Percentiles rank a stretch among this genome's conserved stretches.
Evolutionary conservation across 2,329 filamentous ascomycete species (phyloP).

Genomic region (Seiridium cupressi): DNA sequence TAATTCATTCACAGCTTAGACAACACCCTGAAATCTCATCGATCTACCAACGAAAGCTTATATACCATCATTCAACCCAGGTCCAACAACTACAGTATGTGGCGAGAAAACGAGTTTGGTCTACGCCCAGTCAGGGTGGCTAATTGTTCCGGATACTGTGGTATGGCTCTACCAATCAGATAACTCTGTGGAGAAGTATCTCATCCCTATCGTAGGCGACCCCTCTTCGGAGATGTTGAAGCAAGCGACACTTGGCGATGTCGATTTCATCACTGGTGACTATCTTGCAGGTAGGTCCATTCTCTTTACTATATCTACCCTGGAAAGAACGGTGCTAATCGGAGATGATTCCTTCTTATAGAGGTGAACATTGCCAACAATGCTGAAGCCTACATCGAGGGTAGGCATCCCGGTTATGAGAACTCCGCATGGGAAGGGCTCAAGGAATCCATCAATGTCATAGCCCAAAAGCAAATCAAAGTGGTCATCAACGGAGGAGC

Average conservation of each 20-base stretch:
- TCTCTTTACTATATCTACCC: not conserved
- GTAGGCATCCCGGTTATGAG: conserved; percentile 20
- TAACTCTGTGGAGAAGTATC: not conserved
- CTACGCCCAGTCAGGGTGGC: not conserved
- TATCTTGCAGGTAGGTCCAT: conserved; percentile 7
- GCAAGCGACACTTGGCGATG: conserved; percentile 4
- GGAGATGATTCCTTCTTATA: not conserved
- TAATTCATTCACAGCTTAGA: not conserved
- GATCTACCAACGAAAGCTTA: not conserved
- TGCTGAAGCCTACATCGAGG: conserved; percentile 17
- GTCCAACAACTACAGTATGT: not conserved
- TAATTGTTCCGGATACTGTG: conserved; percentile 3
- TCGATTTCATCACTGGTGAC: conserved; percentile 12
- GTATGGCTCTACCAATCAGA: not conserved
- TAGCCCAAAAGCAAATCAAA: conserved; percentile 39
- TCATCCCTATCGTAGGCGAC: not conserved
- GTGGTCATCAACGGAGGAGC: conserved; percentile 52
- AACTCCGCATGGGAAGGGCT: conserved; percentile 20
- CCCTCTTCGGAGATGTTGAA: not conserved
- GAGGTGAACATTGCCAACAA: conserved; percentile 18
- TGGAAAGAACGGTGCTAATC: not conserved
- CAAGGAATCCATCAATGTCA: conserved; percentile 10
- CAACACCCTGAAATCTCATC: not conserved
- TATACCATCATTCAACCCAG: not conserved
- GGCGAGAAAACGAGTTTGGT: conserved; percentile 1